Conservation (phyloP, 2,329 filamentous ascomycete genomes). For the Clonostachys chloroleuca region DNA sequence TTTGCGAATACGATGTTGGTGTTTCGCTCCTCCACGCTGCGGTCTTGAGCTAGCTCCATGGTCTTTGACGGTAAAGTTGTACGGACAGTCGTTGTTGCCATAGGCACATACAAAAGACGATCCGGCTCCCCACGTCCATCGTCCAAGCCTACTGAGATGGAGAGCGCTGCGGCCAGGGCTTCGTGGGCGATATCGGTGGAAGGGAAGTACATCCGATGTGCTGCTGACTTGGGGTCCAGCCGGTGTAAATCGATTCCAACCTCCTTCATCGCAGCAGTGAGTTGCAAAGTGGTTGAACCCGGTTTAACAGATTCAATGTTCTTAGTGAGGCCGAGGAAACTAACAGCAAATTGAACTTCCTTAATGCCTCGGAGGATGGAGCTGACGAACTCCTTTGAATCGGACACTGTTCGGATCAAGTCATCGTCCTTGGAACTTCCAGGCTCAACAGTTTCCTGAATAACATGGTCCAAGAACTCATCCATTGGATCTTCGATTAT, state of each 20-base stretch:
- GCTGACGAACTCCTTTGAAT: constrained; percentile 87
- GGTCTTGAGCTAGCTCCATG: constrained; percentile 70
- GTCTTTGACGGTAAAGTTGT: constrained; percentile 95
- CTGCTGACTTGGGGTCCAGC: constrained; percentile 86
- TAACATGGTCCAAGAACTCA: constrained; percentile 56
- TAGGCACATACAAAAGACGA: constrained; percentile 86
- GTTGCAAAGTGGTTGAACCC: constrained; percentile 64
- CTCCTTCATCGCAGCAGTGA: constrained; percentile 94
- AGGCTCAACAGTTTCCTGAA: constrained; percentile 67
- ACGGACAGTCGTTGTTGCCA: constrained; percentile 93
- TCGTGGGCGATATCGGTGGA: constrained; percentile 91
- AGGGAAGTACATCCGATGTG: constrained; percentile 98
- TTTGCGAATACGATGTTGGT: constrained; percentile 96
- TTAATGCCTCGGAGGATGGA: constrained; percentile 90
- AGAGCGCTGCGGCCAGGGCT: constrained; percentile 85
- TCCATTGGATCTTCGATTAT: background rate
- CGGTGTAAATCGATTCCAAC: constrained; percentile 89
- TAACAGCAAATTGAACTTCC: constrained; percentile 92
- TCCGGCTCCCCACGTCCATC: constrained; percentile 85
- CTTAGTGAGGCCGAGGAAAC: constrained; percentile 84
- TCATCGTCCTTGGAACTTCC: constrained; percentile 57
- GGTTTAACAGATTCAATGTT: constrained; percentile 66
- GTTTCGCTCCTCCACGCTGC: constrained; percentile 77
- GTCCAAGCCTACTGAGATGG: constrained; percentile 86
- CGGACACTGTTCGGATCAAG: constrained; percentile 78